Base-by-base conservation (phyloP, 2,329 filamentous ascomycete genomes). In the Neonectria punicea region DNA sequence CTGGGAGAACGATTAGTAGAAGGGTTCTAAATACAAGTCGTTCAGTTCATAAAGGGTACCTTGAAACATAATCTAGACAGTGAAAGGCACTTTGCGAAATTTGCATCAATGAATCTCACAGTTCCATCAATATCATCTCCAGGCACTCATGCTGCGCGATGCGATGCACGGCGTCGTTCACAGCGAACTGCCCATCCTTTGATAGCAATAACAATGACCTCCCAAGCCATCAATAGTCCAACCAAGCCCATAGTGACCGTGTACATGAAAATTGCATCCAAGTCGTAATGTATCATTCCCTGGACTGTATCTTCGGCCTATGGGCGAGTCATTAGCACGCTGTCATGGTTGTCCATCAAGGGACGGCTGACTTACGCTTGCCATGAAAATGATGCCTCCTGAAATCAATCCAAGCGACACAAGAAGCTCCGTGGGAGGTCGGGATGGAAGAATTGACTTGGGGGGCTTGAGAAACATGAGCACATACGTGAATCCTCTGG, bases 211-310 rank as follows among this genome's bases (percentile, higher is more conserved):
- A 92, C 82, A 30, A 94, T 75, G 20, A 97, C 86, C 58, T 92
- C 87, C 90, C 93, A 97, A 0, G 94, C 90, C 92, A 98, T 95
- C 56, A 97, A 79, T 55, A 97, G 84, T 2, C 90, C 91, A 1
- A 93, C 92, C 7, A 97, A 77, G 2, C 94, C 95, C 87, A 97
- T 92, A 10, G 90, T 92, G 36, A 97, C 87, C 0, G 93, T 97
- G 80, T 97, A 97, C 66, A 93, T 88, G 79, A 97, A 96, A 94
- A 97, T 98, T 68, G 93, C 93, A 75, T 97, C 92, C 16, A 97
- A 82, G 4, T 90, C 80, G 75, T 94, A 91, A 61, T 87, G 85
- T 65, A 94, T 90, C 83, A 97, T 93, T n/a, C 89, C 88, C 10
- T 84, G 78, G 28, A 98, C 87, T 0, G 92, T 92, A 75, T 97